A percentile compares a stretch with the other conserved stretches of the same genome.
Conservation (phyloP, 2,329 filamentous ascomycete species). For the Daldinia eschscholtzii region DNA sequence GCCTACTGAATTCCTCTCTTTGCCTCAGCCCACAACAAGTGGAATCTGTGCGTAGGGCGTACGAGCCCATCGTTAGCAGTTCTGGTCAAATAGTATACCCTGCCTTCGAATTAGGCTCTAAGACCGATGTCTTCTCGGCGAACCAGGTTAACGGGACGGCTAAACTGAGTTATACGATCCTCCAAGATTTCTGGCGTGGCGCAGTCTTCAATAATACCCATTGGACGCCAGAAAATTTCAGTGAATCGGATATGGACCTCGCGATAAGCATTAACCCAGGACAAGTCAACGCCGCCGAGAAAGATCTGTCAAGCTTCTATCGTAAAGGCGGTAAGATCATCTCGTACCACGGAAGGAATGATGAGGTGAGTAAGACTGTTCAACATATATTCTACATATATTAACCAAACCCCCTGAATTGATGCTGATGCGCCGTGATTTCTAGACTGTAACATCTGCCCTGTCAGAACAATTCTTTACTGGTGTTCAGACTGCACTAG, state of each 20-base stretch:
- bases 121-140: neutral
- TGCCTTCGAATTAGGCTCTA: neutral
- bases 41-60: neutral
- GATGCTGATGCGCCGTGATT: neutral
- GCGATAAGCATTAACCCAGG: neutral
- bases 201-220: constrained; percentile 38
- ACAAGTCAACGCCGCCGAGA: neutral
- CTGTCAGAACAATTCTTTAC: neutral
- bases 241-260: neutral
- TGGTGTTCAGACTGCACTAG: neutral
- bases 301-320: neutral
- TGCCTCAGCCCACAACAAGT: neutral
- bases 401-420: no score
- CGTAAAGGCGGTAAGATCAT: neutral
- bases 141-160: constrained; percentile 17
- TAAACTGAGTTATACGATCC: constrained; percentile 37
- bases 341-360: neutral
- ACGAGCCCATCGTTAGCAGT: neutral
- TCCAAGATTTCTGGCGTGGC: constrained; percentile 44
- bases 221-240: constrained; percentile 31
- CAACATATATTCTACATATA: neutral
- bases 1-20: neutral
- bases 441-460: constrained; percentile 4
- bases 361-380: neutral
- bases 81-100: neutral